These are phyloP conservation scores for Dictyostelium brefeldianum DNA, from an alignment of 78 protist species.

Conservation along the genomic window DNA sequence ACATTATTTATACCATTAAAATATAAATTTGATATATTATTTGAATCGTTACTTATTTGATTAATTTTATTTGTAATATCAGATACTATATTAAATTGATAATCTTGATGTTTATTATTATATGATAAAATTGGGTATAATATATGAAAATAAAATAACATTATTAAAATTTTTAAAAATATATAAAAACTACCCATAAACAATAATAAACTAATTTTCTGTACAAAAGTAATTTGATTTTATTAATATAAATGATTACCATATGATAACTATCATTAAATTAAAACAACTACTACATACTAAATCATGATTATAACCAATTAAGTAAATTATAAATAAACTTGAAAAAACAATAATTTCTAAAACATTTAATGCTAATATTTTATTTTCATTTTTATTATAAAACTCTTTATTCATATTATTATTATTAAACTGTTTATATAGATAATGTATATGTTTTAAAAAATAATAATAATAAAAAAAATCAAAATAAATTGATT, in stretches of 20 bases:
- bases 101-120: not conserved
- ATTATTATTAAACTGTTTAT: too few species aligned
- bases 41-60: not conserved
- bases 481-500: too few species aligned
- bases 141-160: not conserved
- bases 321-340: not conserved
- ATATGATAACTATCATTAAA: too few species aligned
- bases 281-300: not conserved
- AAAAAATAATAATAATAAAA: too few species aligned
- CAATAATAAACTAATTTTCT: not conserved
- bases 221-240: too few species aligned
- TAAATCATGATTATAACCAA: not conserved
- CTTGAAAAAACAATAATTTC: not conserved
- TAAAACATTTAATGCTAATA: conserved; percentile 4
- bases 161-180: not conserved
- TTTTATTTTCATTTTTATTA: not conserved
- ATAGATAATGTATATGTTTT: too few species aligned
- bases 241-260: too few species aligned
- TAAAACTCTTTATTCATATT: not conserved
- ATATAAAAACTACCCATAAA: not conserved
- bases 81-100: not conserved
- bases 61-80: not conserved
- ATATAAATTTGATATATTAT: not conserved
- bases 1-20: not conserved
- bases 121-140: not conserved